A percentile compares a stretch with the other conserved stretches of the same genome.
phyloP scores from a whole-genome alignment of 805 yeast species.

The Lachancea cidri region DNA sequence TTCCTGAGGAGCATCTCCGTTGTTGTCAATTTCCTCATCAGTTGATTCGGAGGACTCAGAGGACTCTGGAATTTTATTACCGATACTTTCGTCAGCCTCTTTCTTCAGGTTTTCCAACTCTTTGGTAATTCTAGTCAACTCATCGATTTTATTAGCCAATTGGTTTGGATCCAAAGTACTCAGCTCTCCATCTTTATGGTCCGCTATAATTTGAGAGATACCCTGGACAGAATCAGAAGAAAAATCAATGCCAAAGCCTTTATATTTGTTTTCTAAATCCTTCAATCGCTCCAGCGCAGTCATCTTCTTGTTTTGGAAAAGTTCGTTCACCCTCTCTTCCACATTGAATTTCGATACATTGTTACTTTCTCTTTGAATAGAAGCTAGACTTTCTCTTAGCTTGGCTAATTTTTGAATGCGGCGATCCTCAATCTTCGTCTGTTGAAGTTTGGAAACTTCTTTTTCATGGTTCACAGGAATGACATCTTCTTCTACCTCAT shows the following conservation, averaged over 20 bases:
- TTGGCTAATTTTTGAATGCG: conserved; percentile 52
- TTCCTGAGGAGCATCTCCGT: conserved; percentile 11
- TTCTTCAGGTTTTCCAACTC: conserved; percentile 17
- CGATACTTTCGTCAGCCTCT: conserved; percentile 6
- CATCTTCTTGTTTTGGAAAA: conserved; percentile 53
- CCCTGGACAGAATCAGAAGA: conserved; percentile 11
- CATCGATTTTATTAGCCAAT: conserved; percentile 19
- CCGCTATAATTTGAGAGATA: no score
- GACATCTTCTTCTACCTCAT: neutral
- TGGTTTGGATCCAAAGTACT: conserved; percentile 26
- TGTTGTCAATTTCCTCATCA: conserved; percentile 9
- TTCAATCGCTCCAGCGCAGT: conserved; percentile 68
- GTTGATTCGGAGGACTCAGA: conserved; percentile 10
- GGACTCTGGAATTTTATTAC: conserved; percentile 5
- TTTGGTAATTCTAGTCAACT: conserved; percentile 21
- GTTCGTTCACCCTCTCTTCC: conserved; percentile 45
- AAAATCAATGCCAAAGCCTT: conserved; percentile 59
- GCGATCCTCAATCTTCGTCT: conserved; percentile 33
- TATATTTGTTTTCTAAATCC: conserved; percentile 62
- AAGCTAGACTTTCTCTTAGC: conserved; percentile 52
- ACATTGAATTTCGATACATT: conserved; percentile 65
- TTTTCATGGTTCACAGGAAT: conserved; percentile 1
- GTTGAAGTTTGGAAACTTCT: conserved; percentile 6
- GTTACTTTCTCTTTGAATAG: conserved; percentile 68
- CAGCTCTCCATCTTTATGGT: neutral